These are phyloP conservation scores for Wickerhamomyces ciferrii DNA, from an alignment of 805 yeast genomes.

Conservation along the genomic window DNA sequence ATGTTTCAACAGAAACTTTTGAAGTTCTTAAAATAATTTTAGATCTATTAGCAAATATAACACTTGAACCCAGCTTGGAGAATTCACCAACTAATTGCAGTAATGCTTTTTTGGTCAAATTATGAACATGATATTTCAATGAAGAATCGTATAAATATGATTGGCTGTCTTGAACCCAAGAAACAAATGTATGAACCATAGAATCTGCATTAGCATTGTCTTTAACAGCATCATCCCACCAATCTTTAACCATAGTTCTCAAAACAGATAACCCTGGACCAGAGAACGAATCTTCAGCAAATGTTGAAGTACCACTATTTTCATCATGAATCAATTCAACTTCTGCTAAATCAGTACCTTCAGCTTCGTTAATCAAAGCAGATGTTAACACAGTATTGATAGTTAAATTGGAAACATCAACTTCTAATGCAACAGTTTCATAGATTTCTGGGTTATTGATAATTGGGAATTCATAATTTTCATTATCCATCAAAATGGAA, in stretches of 20 bases:
- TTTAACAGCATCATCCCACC: conserved; percentile 90
- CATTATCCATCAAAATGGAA: conserved; percentile 38
- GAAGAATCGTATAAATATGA: conserved; percentile 74
- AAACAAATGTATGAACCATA: conserved; percentile 72
- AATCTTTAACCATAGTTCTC: conserved; percentile 68
- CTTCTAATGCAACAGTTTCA: conserved; percentile 70
- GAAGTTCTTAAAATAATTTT: conserved; percentile 67
- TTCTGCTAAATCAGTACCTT: conserved; percentile 74
- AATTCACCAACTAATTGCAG: conserved; percentile 79
- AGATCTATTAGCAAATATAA: conserved; percentile 77
- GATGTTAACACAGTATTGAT: conserved; percentile 86
- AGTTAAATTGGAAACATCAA: conserved; percentile 72
- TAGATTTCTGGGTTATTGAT: conserved; percentile 78
- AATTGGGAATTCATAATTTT: conserved; percentile 62
- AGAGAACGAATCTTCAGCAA: conserved; percentile 82
- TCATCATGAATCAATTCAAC: conserved; percentile 25
- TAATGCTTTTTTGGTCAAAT: conserved; percentile 75
- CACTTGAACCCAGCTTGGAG: conserved; percentile 68
- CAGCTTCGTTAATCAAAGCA: conserved; percentile 78
- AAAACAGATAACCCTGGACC: conserved; percentile 66
- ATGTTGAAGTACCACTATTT: conserved; percentile 25
- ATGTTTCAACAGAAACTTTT: conserved; percentile 76
- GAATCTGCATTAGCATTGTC: conserved; percentile 72
- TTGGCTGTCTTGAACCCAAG: conserved; percentile 79
- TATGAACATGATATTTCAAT: conserved; percentile 82